These are phyloP conservation scores for Rhamnella rubrinervis DNA, from an alignment of 331 rosid species.

Conservation along the genomic window DNA sequence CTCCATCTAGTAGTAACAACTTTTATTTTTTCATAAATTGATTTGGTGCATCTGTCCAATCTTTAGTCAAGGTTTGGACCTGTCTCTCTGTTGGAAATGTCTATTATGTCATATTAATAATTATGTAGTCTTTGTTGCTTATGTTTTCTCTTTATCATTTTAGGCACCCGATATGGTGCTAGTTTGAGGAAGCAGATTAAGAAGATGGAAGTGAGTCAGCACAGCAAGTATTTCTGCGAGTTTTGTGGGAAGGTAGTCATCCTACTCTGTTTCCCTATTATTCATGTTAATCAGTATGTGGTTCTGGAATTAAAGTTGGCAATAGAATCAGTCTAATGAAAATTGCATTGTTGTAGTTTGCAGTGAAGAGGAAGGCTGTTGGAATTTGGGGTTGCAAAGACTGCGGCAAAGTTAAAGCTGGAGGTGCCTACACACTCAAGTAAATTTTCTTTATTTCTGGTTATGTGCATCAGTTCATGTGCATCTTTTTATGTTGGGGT, in stretches of 20 bases:
- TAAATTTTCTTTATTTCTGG: slow-evolving; percentile 8
- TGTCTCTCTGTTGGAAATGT: neutral
- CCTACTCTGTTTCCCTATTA: neutral
- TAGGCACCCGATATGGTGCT: slow-evolving; percentile 92
- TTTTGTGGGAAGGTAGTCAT: slow-evolving; percentile 75
- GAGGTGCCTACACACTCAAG: slow-evolving; percentile 79
- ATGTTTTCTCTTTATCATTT: neutral
- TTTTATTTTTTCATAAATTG: no score
- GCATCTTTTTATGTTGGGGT: neutral
- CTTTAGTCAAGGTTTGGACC: no score
- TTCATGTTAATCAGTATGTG: neutral
- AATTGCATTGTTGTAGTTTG: slow-evolving; percentile 38
- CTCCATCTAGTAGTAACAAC: no score
- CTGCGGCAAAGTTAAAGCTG: slow-evolving; percentile 79
- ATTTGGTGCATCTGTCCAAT: no score
- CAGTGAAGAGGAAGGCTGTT: slow-evolving; percentile 75
- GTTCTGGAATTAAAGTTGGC: neutral
- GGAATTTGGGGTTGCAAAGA: slow-evolving; percentile 91
- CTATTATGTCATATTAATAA: neutral
- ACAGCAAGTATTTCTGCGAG: slow-evolving; percentile 74
- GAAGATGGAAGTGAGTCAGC: slow-evolving; percentile 88
- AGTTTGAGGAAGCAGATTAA: slow-evolving; percentile 85
- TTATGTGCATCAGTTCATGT: neutral
- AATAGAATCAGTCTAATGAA: neutral
- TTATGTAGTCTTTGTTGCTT: neutral